These are phyloP conservation scores for Aspergillus persii DNA, from an alignment of 2,329 filamentous ascomycete genomes.

Conservation along the genomic window DNA sequence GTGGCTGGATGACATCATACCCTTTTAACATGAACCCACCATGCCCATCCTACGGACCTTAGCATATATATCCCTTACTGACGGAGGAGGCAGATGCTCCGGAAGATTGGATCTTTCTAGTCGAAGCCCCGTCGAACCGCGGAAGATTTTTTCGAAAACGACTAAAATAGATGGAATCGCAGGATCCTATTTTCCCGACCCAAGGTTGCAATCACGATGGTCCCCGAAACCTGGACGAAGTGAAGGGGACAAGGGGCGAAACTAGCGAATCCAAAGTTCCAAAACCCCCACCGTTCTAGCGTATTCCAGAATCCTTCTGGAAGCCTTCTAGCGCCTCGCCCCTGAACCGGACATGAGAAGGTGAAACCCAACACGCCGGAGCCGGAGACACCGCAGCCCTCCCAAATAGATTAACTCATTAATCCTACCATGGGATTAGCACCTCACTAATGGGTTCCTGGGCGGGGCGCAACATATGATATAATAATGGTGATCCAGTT, in stretches of 20 bases:
- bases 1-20: not conserved
- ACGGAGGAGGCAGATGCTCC: not conserved
- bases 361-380: not conserved
- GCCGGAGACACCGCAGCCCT: not conserved
- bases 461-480: not conserved
- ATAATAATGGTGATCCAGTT: not conserved
- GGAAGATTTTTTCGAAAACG: not conserved
- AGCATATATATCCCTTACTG: not conserved
- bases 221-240: not conserved
- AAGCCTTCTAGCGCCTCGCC: slow-evolving; percentile 28
- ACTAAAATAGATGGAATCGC: not conserved
- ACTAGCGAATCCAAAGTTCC: not conserved
- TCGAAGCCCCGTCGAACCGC: not conserved
- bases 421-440: slow-evolving; percentile 13
- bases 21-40: not conserved
- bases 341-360: not conserved
- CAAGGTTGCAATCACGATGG: not conserved
- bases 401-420: slow-evolving; percentile 17
- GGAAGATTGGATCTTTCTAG: not conserved
- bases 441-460: not conserved
- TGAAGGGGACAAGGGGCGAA: not conserved
- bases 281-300: slow-evolving; percentile 18
- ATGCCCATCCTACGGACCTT: not conserved
- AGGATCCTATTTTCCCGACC: not conserved
- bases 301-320: slow-evolving; percentile 32